phyloP scores from a whole-genome alignment of 768 basidiomycete genomes.

The Naematelia aurantialba region DNA sequence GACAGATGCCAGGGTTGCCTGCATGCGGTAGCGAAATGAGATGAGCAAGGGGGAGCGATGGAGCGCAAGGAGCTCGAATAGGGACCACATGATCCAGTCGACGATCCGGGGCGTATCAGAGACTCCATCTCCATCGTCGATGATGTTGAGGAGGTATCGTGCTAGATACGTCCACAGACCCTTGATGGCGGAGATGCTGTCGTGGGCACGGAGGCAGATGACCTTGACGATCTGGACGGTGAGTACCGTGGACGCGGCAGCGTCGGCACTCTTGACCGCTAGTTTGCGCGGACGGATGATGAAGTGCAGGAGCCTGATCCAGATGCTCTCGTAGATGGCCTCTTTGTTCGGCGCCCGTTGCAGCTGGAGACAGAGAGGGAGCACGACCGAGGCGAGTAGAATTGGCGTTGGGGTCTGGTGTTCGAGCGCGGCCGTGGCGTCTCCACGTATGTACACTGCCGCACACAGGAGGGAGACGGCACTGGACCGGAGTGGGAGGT shows the following conservation, averaged over 20 bases:
- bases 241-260: constrained; percentile 16
- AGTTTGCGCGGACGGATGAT: constrained; percentile 2
- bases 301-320: constrained; percentile 25
- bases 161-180: constrained; percentile 35
- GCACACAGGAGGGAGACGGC: constrained; percentile 21
- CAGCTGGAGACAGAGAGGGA: constrained; percentile 19
- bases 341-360: constrained; percentile 18
- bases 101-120: constrained; percentile 16
- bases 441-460: constrained; percentile 25
- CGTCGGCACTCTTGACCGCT: constrained; percentile 10
- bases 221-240: constrained; percentile 37
- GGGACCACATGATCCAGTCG: constrained; percentile 36
- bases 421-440: constrained; percentile 23
- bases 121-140: constrained; percentile 23
- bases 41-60: constrained; percentile 29
- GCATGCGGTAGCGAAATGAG: constrained; percentile 22
- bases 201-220: constrained; percentile 28
- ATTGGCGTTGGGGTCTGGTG: constrained; percentile 2
- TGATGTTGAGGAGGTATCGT: constrained; percentile 7
- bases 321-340: constrained; percentile 13
- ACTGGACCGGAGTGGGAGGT: constrained; percentile 17
- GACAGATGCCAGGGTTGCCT: constrained; percentile 10
- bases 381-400: constrained; percentile 19
- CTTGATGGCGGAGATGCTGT: constrained; percentile 20
- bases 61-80: constrained; percentile 30